These are phyloP conservation scores for Peronospora destructor DNA, from an alignment of 352 stramenopile species.

Conservation along the genomic window DNA sequence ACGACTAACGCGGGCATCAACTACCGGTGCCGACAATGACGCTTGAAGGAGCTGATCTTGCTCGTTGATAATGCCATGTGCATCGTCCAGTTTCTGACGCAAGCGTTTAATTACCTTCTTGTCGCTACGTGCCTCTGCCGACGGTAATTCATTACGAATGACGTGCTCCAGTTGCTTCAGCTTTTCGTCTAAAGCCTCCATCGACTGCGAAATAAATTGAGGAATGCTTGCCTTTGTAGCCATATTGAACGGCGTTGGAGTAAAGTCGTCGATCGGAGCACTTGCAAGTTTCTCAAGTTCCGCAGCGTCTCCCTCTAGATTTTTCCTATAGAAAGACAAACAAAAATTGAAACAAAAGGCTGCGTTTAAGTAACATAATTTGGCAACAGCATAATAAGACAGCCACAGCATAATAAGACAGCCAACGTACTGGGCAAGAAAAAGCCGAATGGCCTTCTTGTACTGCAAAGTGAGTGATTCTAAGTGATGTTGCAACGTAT, in stretches of 20 bases:
- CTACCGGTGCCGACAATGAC: slow-evolving; percentile 26
- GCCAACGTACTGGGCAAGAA: slow-evolving; percentile 56
- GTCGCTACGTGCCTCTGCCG: slow-evolving; percentile 21
- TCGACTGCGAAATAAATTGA: slow-evolving; percentile 42
- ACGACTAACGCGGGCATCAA: slow-evolving; percentile 3
- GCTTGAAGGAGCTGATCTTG: slow-evolving; percentile 71
- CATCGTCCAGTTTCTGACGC: slow-evolving; percentile 58
- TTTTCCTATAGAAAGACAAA: slow-evolving; percentile 30
- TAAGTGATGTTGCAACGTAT: slow-evolving; percentile 48
- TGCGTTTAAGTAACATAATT: too few relatives aligned
- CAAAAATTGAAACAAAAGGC: neutral
- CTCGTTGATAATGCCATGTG: slow-evolving; percentile 52
- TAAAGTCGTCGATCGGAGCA: slow-evolving; percentile 60
- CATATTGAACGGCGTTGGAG: slow-evolving; percentile 54
- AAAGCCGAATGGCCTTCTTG: slow-evolving; percentile 64
- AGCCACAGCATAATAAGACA: neutral
- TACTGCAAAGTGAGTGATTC: slow-evolving; percentile 64
- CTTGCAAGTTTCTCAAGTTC: slow-evolving; percentile 45
- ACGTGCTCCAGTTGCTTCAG: slow-evolving; percentile 50
- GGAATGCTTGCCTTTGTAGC: slow-evolving; percentile 54
- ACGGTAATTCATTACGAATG: slow-evolving; percentile 42
- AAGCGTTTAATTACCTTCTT: slow-evolving; percentile 47
- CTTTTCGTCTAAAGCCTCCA: slow-evolving; percentile 40
- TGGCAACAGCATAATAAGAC: neutral
- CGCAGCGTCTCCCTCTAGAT: slow-evolving; percentile 32